Evolutionary conservation across 306 rosid genomes (phyloP).

Genomic region (Fragaria ananassa): DNA sequence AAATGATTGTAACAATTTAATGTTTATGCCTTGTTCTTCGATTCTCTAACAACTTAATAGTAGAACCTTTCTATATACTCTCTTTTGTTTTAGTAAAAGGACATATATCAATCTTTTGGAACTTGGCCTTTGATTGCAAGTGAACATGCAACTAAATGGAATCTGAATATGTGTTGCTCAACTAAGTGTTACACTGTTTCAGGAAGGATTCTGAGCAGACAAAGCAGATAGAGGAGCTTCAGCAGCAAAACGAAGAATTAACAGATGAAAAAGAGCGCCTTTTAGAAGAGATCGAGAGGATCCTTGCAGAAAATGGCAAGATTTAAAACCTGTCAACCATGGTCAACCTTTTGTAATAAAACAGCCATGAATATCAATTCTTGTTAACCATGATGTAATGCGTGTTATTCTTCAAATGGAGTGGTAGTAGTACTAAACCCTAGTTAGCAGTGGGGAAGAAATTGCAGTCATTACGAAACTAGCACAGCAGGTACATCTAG

Average conservation of each 20-base stretch:
- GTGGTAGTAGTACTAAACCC: not conserved
- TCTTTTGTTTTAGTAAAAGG: not conserved
- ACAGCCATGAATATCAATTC: not conserved
- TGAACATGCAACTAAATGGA: not conserved
- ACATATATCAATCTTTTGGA: not conserved
- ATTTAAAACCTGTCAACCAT: slow-evolving; percentile 27
- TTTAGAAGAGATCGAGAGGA: slow-evolving; percentile 78
- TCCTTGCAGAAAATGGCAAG: slow-evolving; percentile 54
- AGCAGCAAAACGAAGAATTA: slow-evolving; percentile 81
- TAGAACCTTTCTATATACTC: not conserved
- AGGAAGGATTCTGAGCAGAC: slow-evolving; percentile 99
- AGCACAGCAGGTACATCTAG: not conserved
- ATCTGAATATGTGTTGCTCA: not conserved
- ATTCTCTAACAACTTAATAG: not conserved
- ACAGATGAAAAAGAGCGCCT: slow-evolving; percentile 78
- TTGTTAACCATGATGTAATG: not conserved
- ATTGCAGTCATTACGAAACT: not conserved
- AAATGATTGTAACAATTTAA: not conserved
- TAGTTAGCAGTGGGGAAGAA: not conserved
- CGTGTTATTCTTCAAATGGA: not conserved
- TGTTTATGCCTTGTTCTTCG: not conserved
- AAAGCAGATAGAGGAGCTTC: slow-evolving; percentile 91
- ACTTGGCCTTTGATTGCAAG: not conserved
- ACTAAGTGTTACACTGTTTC: slow-evolving; percentile 19
- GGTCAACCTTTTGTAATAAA: not conserved